These are phyloP conservation scores for Trichoderma oligosporum DNA, from an alignment of 2,329 filamentous ascomycete species.

Conservation along the genomic window DNA sequence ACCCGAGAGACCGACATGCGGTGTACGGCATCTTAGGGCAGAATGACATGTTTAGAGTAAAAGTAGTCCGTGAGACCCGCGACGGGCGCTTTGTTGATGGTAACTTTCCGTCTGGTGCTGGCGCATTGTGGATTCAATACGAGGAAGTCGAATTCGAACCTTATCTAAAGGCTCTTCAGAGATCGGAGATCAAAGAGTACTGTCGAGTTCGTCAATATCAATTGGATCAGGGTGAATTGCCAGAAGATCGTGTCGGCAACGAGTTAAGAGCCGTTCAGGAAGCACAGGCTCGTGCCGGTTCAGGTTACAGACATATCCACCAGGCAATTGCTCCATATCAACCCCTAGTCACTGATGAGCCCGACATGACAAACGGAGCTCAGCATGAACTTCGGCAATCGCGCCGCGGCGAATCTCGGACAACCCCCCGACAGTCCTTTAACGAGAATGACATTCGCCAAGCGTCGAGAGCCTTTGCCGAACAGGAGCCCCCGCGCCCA, in stretches of 20 bases:
- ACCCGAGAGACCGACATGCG: conserved; percentile 53
- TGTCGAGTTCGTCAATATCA: conserved; percentile 58
- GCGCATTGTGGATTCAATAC: conserved; percentile 59
- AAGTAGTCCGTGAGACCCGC: conserved; percentile 56
- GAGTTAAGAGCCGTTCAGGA: conserved; percentile 50
- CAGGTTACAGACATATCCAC: conserved; percentile 27
- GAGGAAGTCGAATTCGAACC: conserved; percentile 58
- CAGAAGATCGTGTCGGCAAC: conserved; percentile 47
- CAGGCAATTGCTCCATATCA: conserved; percentile 23
- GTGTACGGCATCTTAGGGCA: conserved; percentile 60
- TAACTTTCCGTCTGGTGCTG: conserved; percentile 58
- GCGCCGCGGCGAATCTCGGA: conserved; percentile 38
- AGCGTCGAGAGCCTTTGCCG: neutral
- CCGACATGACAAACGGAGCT: conserved; percentile 18
- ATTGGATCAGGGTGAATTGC: conserved; percentile 50
- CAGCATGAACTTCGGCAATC: conserved; percentile 43
- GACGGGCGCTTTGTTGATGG: conserved; percentile 56
- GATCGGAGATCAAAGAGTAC: conserved; percentile 61
- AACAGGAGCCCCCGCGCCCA: conserved; percentile 19
- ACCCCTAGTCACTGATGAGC: conserved; percentile 25
- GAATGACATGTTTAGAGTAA: conserved; percentile 63
- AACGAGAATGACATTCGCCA: conserved; percentile 23
- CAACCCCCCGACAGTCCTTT: conserved; percentile 29
- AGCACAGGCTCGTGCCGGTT: conserved; percentile 44
- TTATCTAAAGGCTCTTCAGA: conserved; percentile 48